A percentile compares a stretch with the other conserved stretches of the same genome.
phyloP scores from a whole-genome alignment of 352 stramenopile genomes.

The Phytopythium helicoides region DNA sequence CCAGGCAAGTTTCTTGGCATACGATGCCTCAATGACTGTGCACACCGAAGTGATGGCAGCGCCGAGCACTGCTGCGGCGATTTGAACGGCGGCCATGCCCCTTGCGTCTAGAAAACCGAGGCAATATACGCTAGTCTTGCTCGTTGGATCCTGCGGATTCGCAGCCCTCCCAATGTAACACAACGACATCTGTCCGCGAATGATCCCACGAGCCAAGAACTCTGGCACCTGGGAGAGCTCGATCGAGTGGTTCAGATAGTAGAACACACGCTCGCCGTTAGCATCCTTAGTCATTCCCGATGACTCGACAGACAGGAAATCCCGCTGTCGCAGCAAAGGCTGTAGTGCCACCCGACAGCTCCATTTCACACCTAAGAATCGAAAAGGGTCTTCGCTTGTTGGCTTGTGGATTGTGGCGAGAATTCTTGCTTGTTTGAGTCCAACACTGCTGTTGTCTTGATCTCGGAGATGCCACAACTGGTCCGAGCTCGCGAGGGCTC shows the following conservation, averaged over 20 bases:
- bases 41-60: constrained; percentile 21
- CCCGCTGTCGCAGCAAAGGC: constrained; percentile 37
- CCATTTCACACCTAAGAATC: constrained; percentile 50
- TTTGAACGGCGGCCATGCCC: constrained; percentile 24
- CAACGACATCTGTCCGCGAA: constrained; percentile 18
- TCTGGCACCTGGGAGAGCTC: constrained; percentile 29
- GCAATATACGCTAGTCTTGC: constrained; percentile 23
- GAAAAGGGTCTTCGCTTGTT: constrained; percentile 29
- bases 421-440: constrained; percentile 25
- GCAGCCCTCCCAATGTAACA: constrained; percentile 32
- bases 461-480: constrained; percentile 24
- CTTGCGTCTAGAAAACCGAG: constrained; percentile 33
- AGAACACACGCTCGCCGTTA: constrained; percentile 27
- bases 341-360: constrained; percentile 12
- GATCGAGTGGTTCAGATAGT: constrained; percentile 37
- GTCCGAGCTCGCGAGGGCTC: constrained; percentile 27
- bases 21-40: constrained; percentile 28
- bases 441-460: constrained; percentile 20
- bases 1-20: constrained; percentile 48
- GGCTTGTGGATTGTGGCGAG: constrained; percentile 20
- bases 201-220: constrained; percentile 14
- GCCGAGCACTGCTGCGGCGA: constrained; percentile 19
- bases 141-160: constrained; percentile 8
- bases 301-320: constrained; percentile 48
- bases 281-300: constrained; percentile 41